These are phyloP conservation scores for Coniferiporia weirii DNA, from an alignment of 1,284 basidiomycete genomes.

Conservation along the genomic window DNA sequence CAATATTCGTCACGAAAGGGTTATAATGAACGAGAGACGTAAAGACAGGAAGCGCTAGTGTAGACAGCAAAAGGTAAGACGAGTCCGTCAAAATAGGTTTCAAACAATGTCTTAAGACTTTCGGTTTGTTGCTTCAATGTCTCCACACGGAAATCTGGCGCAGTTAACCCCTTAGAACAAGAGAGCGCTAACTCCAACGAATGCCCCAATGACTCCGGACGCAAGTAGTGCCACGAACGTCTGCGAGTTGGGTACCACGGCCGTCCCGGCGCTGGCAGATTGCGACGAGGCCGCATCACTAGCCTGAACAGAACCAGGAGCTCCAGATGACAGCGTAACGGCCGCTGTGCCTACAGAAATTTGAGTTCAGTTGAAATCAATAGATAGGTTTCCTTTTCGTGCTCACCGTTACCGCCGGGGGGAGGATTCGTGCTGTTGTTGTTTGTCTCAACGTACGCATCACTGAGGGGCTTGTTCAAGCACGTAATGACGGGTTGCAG, in stretches of 20 bases:
- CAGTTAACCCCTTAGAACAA: slow-evolving; percentile 4
- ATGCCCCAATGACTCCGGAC: slow-evolving; percentile 6
- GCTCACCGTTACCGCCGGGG: slow-evolving; percentile 20
- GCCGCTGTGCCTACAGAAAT: slow-evolving; percentile 23
- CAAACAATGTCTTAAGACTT: neutral
- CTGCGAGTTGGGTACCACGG: neutral
- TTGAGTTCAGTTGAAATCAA: neutral
- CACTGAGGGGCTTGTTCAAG: slow-evolving; percentile 47
- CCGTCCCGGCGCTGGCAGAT: neutral
- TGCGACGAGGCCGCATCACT: slow-evolving; percentile 21
- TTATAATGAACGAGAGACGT: neutral
- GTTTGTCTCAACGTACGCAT: slow-evolving; percentile 69
- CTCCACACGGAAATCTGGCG: neutral
- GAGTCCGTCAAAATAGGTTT: neutral
- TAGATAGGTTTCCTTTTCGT: neutral
- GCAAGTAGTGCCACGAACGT: slow-evolving; percentile 1
- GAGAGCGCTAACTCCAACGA: slow-evolving; percentile 4
- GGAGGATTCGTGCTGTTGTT: slow-evolving; percentile 55
- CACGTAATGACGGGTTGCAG: slow-evolving; percentile 66
- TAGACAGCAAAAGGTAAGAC: too few relatives aligned
- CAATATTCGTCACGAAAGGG: neutral
- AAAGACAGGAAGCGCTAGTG: neutral
- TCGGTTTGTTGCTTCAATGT: neutral
- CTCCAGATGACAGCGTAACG: slow-evolving; percentile 31
- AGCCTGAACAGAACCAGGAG: slow-evolving; percentile 31